phyloP scores from a whole-genome alignment of 345 rosid species.

The Microcos paniculata region DNA sequence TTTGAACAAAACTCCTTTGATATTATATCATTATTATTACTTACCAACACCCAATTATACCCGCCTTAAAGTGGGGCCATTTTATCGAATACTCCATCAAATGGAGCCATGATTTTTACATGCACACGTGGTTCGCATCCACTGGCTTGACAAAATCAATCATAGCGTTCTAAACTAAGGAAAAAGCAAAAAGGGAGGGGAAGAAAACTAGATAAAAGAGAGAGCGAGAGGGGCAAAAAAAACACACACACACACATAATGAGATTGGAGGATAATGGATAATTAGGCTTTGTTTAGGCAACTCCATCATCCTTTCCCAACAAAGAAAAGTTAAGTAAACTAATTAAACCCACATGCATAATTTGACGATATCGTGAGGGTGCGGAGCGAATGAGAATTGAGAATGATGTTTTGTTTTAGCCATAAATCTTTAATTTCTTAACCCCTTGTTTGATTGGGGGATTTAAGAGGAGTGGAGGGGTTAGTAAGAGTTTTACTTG shows the following conservation, averaged over 20 bases:
- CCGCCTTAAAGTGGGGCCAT: background rate
- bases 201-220: background rate
- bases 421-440: no score
- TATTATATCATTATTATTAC: background rate
- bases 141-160: slow-evolving; percentile 20
- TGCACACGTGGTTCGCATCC: slow-evolving; percentile 24
- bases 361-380: background rate
- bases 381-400: background rate
- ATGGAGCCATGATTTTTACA: background rate
- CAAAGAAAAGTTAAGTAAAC: background rate
- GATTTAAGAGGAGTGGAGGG: no score
- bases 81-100: background rate
- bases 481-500: no score
- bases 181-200: background rate
- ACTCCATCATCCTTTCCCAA: background rate
- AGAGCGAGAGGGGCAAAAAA: no score
- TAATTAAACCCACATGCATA: background rate
- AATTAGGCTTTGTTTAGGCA: background rate
- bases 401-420: no score
- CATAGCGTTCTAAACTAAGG: background rate
- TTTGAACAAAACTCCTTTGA: slow-evolving; percentile 18
- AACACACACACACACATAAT: no score
- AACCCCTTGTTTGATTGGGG: no score
- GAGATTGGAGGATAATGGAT: background rate
- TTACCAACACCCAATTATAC: slow-evolving; percentile 3